Percentiles rank a stretch among this genome's conserved stretches.
These are phyloP conservation scores for Saturnispora dispora DNA, from an alignment of 805 yeast genomes.

Conservation along the genomic window DNA sequence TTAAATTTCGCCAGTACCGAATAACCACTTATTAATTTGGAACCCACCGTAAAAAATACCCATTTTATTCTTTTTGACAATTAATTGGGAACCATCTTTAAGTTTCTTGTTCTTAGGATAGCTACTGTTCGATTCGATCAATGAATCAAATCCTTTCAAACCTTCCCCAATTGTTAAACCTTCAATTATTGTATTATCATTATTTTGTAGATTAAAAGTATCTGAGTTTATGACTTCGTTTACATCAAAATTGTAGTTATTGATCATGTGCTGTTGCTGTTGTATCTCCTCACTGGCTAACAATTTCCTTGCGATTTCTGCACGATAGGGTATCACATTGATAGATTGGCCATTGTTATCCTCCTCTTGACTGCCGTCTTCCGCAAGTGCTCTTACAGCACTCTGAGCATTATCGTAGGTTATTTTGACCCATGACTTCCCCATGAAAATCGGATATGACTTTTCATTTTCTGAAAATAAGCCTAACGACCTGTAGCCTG, in stretches of 20 bases:
- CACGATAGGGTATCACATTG: conserved; percentile 65
- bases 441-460: conserved; percentile 62
- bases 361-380: conserved; percentile 64
- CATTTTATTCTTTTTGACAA: conserved; percentile 2
- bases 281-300: conserved; percentile 19
- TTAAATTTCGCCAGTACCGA: conserved; percentile 12
- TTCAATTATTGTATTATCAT: conserved; percentile 1
- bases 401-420: conserved; percentile 70
- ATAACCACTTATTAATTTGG: conserved; percentile 7
- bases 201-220: not conserved
- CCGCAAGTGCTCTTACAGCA: conserved; percentile 77
- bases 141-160: conserved; percentile 7
- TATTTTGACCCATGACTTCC: conserved; percentile 84
- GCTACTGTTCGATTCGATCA: not conserved
- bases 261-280: not conserved
- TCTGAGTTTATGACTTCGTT: not conserved
- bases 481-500: not conserved
- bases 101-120: not conserved
- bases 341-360: conserved; percentile 42
- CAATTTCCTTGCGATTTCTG: conserved; percentile 50
- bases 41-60: conserved; percentile 4
- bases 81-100: conserved; percentile 10
- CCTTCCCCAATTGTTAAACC: conserved; percentile 13
- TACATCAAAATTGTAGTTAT: conserved; percentile 2
- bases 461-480: not conserved